Conservation (phyloP, 306 rosid genomes). For the Dalbergia cultrata region DNA sequence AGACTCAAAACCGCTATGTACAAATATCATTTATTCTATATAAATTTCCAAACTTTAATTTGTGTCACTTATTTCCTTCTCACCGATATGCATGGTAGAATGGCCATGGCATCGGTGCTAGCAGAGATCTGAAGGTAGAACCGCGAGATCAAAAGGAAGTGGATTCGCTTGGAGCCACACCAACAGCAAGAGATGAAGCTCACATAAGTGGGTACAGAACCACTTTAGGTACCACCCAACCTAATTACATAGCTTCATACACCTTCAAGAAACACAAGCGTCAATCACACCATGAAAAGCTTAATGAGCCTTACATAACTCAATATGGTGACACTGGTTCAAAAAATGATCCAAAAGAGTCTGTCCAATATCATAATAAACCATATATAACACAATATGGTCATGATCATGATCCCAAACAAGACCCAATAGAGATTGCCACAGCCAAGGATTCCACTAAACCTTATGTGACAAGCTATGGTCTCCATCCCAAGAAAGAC, state of each 20-base stretch:
- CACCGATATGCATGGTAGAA: conserved; percentile 18
- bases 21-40: not conserved
- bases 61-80: not conserved
- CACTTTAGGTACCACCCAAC: not conserved
- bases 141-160: not conserved
- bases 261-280: not conserved
- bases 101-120: not conserved
- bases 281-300: conserved; percentile 5
- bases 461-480: not conserved
- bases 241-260: not conserved
- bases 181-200: not conserved
- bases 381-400: not conserved
- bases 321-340: too few relatives aligned
- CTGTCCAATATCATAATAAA: not conserved
- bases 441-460: not conserved
- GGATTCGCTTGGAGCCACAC: not conserved
- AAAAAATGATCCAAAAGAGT: not conserved
- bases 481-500: not conserved
- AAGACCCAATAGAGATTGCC: not conserved
- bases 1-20: too few relatives aligned
- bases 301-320: not conserved
- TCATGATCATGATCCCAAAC: not conserved
- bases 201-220: not conserved
- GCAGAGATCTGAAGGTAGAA: conserved; percentile 29
- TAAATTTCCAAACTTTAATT: not conserved